phyloP scores from a whole-genome alignment of 768 basidiomycete species.

The Psilocybe sp. region DNA sequence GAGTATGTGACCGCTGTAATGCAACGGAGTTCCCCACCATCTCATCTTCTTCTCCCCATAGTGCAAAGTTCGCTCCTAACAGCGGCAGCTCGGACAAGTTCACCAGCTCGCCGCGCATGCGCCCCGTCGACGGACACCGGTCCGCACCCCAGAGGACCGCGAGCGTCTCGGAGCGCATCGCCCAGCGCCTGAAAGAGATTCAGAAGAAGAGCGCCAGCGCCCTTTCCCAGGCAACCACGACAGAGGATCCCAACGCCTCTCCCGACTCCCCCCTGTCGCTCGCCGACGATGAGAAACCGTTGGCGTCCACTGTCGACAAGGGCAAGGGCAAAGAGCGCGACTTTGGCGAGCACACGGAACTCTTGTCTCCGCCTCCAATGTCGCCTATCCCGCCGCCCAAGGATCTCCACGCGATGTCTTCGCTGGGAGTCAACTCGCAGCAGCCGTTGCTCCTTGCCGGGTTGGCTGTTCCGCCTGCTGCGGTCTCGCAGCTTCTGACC shows the following conservation, averaged over 20 bases:
- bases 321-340: conserved; percentile 67
- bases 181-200: conserved; percentile 77
- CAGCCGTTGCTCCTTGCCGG: conserved; percentile 74
- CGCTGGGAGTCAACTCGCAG: conserved; percentile 28
- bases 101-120: conserved; percentile 73
- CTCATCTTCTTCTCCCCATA: conserved; percentile 25
- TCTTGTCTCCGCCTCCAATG: conserved; percentile 59
- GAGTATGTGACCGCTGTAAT: conserved; percentile 56
- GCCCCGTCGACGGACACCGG: conserved; percentile 53
- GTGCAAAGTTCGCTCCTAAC: conserved; percentile 86
- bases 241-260: conserved; percentile 28
- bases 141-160: conserved; percentile 59
- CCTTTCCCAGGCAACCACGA: conserved; percentile 26
- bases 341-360: conserved; percentile 23
- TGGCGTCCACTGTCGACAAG: conserved; percentile 68
- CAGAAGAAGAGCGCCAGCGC: conserved; percentile 53
- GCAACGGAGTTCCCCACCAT: background rate
- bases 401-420: conserved; percentile 25
- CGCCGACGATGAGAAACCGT: conserved; percentile 27
- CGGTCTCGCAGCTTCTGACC: conserved; percentile 66
- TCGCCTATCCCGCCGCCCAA: conserved; percentile 61
- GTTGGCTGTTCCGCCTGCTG: conserved; percentile 59
- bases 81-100: conserved; percentile 63
- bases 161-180: conserved; percentile 86
- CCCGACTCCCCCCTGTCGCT: conserved; percentile 12